These are phyloP conservation scores for Sparassis latifolia DNA, from an alignment of 1,284 basidiomycete genomes.

Conservation along the genomic window DNA sequence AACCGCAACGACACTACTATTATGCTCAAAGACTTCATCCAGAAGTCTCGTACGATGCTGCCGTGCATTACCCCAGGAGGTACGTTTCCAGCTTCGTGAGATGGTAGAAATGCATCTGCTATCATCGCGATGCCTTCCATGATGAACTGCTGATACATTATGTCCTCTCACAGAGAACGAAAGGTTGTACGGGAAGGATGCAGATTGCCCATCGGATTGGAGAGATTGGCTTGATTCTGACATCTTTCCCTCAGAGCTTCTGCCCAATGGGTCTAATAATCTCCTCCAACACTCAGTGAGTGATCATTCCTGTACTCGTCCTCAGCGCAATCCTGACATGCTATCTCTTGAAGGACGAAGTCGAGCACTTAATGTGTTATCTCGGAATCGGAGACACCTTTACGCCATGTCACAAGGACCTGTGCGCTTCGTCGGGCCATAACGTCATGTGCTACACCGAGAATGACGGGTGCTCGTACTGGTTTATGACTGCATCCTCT, in stretches of 20 bases:
- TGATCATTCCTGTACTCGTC: neutral
- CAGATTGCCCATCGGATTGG: conserved; percentile 59
- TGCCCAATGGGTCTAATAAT: conserved; percentile 47
- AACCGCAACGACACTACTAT: conserved; percentile 21
- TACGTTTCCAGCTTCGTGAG: conserved; percentile 2
- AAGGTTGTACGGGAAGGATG: conserved; percentile 70
- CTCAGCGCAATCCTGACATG: neutral
- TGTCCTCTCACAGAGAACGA: conserved; percentile 37
- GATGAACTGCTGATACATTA: conserved; percentile 1
- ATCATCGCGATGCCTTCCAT: neutral
- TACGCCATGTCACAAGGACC: conserved; percentile 75
- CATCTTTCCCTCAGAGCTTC: conserved; percentile 42
- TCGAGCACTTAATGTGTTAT: conserved; percentile 78
- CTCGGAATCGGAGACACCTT: conserved; percentile 67
- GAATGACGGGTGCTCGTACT: conserved; percentile 61
- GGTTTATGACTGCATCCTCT: conserved; percentile 71
- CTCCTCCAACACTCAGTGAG: conserved; percentile 45
- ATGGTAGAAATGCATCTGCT: neutral
- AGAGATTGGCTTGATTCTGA: conserved; percentile 44
- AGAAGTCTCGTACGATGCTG: conserved; percentile 10
- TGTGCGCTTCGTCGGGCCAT: conserved; percentile 73
- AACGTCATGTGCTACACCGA: conserved; percentile 78
- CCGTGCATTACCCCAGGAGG: conserved; percentile 12
- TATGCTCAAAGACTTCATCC: conserved; percentile 21
- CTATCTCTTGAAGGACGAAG: conserved; percentile 33